Conservation (phyloP, 805 yeast species). For the Candida pini region DNA sequence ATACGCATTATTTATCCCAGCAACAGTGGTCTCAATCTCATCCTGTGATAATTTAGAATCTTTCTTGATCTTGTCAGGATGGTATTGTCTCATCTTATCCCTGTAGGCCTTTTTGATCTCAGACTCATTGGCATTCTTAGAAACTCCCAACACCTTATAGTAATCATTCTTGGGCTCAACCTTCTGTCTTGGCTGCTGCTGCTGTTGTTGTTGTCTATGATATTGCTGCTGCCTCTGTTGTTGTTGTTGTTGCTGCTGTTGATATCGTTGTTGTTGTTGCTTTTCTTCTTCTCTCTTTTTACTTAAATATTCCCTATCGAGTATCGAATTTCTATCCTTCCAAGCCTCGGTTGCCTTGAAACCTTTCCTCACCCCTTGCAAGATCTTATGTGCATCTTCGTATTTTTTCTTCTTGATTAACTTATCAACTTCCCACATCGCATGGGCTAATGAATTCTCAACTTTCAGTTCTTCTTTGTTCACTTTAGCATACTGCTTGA, state of each 20-base stretch:
- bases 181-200: conserved; percentile 30
- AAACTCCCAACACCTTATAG: conserved; percentile 70
- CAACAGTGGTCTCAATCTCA: conserved; percentile 77
- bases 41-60: conserved; percentile 55
- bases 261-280: conserved; percentile 33
- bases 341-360: conserved; percentile 36
- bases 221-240: conserved; percentile 38
- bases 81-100: conserved; percentile 69
- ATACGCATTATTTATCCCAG: conserved; percentile 89
- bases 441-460: conserved; percentile 10
- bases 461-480: conserved; percentile 1
- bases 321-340: conserved; percentile 25
- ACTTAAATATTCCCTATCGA: conserved; percentile 20
- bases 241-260: conserved; percentile 40
- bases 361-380: conserved; percentile 31
- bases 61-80: conserved; percentile 81
- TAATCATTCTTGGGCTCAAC: conserved; percentile 47
- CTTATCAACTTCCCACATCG: conserved; percentile 11
- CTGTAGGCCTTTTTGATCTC: conserved; percentile 81
- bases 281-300: conserved; percentile 27
- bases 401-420: conserved; percentile 20
- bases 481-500: conserved; percentile 6
- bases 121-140: conserved; percentile 59
- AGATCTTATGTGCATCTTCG: conserved; percentile 33
- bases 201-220: conserved; percentile 33